Evolutionary conservation across 2,329 filamentous ascomycete genomes (phyloP), one percentile per base, ranked within the genome.

Genomic region (Didymella glomerata): DNA sequence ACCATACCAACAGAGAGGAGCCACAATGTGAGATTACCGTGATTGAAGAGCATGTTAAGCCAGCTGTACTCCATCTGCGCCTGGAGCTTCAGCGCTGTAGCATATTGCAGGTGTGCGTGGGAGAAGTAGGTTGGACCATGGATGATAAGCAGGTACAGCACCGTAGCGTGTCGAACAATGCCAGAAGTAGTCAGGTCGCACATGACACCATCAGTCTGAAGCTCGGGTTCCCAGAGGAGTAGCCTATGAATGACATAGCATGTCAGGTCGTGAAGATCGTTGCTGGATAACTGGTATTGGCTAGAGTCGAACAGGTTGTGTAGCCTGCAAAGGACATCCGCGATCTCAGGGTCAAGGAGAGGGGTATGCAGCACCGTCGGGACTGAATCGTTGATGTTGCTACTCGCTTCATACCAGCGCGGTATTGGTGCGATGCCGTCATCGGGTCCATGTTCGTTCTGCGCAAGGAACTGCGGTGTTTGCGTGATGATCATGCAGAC

Each of bases 61-160:
- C 57, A 50, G 2, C 14, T 32, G n/a, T 57, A 32, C 22, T 60
- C 59, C 34, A 69, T 30, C n/a, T 61, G 20, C 8, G 25, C 40
- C 40, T 51, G 63, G 5, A 70, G 64, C 36, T 64, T 54, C 16
- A 50, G 25, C 11, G 58, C 54, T 1, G 62, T 45, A 9, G 46
- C 58, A 16, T 66, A 64, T 36, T 69, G 66, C 8, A 72, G 54
- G 7, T 52, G 46, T 9, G 72, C 76, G 59, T 86, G 84, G 1
- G 84, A 82, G 60, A 84, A 86, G 63, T 86, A 86, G 9, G 84
- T 85, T 27, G 84, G 80, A 0, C 84, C 84, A 11, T 86, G 84
- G 0, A 83, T 74, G 40, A 79, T 77, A 18, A 86, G 78, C 80
- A 86, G 83, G 71, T 84, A 85, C 0, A 85, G 76, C 0, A 80